These are phyloP conservation scores for Taphrina communis DNA, from an alignment of 1,139 yeast species.

Conservation along the genomic window DNA sequence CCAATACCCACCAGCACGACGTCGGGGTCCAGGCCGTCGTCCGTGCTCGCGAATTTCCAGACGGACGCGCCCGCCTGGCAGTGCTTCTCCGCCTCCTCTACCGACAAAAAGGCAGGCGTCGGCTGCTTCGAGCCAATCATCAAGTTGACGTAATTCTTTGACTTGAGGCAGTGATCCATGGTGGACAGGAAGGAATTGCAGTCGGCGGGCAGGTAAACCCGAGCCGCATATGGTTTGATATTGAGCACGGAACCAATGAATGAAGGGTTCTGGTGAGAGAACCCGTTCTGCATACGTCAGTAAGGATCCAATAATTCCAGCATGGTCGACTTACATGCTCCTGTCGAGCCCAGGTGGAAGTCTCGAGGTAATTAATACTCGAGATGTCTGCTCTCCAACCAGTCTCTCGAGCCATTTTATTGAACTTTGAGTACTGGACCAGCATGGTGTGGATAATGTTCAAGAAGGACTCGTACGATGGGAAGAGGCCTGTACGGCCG, in stretches of 20 bases:
- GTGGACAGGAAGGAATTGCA: slow-evolving; percentile 46
- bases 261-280: slow-evolving; percentile 47
- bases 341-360: slow-evolving; percentile 47
- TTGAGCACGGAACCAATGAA: slow-evolving; percentile 46
- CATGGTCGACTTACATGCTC: slow-evolving; percentile 42
- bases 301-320: not conserved
- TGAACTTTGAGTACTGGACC: slow-evolving; percentile 47
- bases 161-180: slow-evolving; percentile 45
- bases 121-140: slow-evolving; percentile 47
- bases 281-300: slow-evolving; percentile 43
- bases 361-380: slow-evolving; percentile 46
- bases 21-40: slow-evolving; percentile 46
- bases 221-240: slow-evolving; percentile 45
- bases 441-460: slow-evolving; percentile 47
- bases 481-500: slow-evolving; percentile 47
- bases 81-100: slow-evolving; percentile 47
- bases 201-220: slow-evolving; percentile 47
- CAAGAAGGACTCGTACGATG: slow-evolving; percentile 47
- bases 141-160: slow-evolving; percentile 46
- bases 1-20: slow-evolving; percentile 47
- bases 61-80: slow-evolving; percentile 47
- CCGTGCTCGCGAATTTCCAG: slow-evolving; percentile 46
- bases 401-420: slow-evolving; percentile 47
- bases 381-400: slow-evolving; percentile 46
- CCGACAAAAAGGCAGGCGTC: slow-evolving; percentile 44